Evolutionary conservation across 164 flowering plant species (phyloP).

Genomic region (Saururus chinensis): DNA sequence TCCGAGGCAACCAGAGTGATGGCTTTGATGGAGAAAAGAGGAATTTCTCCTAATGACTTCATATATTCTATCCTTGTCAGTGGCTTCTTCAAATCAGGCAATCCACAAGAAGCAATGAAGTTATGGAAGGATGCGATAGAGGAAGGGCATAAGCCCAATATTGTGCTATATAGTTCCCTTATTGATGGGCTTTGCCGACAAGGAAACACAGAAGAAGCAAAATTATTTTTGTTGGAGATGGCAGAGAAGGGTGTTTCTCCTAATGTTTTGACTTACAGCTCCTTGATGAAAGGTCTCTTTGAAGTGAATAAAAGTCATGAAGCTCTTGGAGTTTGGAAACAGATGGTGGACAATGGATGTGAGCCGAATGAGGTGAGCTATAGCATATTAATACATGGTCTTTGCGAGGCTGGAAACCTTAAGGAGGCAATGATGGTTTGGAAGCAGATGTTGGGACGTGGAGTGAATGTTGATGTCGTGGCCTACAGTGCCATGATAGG

Average conservation of each 20-base stretch:
- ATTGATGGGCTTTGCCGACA: conserved; percentile 64
- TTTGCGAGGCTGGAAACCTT: conserved; percentile 53
- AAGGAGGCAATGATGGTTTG: conserved; percentile 61
- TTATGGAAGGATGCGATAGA: conserved; percentile 56
- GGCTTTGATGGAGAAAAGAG: conserved; percentile 55
- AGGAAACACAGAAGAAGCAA: conserved; percentile 49
- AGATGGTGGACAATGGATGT: conserved; percentile 34
- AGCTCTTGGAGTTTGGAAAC: conserved; percentile 69
- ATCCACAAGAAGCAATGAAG: conserved; percentile 41
- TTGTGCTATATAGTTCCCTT: conserved; percentile 59
- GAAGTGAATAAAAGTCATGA: conserved; percentile 32
- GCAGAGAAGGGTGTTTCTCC: conserved; percentile 38
- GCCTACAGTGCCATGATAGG: conserved; percentile 74
- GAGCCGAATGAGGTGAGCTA: conserved; percentile 46
- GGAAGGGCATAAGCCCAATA: conserved; percentile 54
- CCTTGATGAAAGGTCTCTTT: conserved; percentile 70
- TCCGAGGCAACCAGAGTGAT: conserved; percentile 39
- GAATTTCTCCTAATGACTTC: conserved; percentile 40
- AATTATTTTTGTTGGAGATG: conserved; percentile 46
- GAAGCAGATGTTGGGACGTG: conserved; percentile 62
- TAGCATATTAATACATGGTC: conserved; percentile 69
- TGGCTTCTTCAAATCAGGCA: conserved; percentile 76
- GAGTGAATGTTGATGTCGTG: conserved; percentile 61
- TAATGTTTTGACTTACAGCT: conserved; percentile 66
- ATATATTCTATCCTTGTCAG: conserved; percentile 62